Evolutionary conservation across 108 stramenopile species (phyloP).

Genomic region (Parmales sp.): DNA sequence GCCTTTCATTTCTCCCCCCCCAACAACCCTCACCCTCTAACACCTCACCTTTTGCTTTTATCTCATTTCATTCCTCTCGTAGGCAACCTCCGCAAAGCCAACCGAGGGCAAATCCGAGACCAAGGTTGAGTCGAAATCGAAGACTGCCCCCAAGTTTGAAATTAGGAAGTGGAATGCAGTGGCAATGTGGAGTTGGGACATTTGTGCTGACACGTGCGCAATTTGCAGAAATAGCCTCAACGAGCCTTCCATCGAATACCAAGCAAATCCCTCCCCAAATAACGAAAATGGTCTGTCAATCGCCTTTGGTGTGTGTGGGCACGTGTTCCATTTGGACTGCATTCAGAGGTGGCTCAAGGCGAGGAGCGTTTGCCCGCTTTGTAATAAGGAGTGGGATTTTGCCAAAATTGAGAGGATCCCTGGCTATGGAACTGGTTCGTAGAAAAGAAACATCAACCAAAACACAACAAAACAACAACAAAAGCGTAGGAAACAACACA

Average conservation of each 20-base stretch:
- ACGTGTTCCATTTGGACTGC: conserved; percentile 99
- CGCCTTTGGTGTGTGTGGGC: conserved; percentile 95
- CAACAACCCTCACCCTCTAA: too few species aligned
- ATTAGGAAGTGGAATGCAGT: conserved; percentile 97
- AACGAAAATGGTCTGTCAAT: conserved; percentile 95
- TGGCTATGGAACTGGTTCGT: too few species aligned
- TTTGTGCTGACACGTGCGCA: conserved; percentile 97
- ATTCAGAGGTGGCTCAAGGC: conserved; percentile 98
- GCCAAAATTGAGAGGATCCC: conserved; percentile 96
- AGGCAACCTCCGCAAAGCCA: too few species aligned
- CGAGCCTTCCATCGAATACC: conserved; percentile 97
- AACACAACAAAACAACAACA: too few species aligned
- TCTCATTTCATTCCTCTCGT: too few species aligned
- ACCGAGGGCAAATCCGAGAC: too few species aligned
- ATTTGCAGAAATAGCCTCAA: conserved; percentile 98
- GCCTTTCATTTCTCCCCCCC: too few species aligned
- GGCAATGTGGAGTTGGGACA: conserved; percentile 98
- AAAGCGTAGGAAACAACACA: too few species aligned
- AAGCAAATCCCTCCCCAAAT: conserved; percentile 93
- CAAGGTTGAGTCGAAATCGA: too few species aligned
- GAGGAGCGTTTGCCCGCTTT: conserved; percentile 90
- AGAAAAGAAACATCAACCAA: too few species aligned
- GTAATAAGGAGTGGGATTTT: conserved; percentile 99
- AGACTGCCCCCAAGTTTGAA: conserved; percentile 66
- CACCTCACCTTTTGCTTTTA: too few species aligned